Conservation (phyloP, 768 basidiomycete genomes). For the Coprinopsis strossmayeri region DNA sequence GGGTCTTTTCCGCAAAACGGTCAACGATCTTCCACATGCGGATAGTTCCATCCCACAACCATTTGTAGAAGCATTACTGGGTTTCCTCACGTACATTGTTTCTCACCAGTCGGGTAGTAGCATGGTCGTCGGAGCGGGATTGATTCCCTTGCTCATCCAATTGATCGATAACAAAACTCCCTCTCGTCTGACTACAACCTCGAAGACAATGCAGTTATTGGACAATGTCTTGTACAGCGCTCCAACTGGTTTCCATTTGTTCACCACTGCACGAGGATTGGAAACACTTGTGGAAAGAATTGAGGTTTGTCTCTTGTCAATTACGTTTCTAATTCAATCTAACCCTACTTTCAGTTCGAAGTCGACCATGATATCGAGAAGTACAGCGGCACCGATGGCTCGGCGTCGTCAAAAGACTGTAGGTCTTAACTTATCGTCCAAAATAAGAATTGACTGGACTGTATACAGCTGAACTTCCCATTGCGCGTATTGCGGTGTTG, state of each 20-base stretch:
- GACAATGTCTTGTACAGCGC: conserved; percentile 92
- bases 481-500: conserved; percentile 71
- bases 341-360: conserved; percentile 43
- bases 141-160: conserved; percentile 85
- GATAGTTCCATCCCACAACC: conserved; percentile 63
- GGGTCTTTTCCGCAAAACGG: conserved; percentile 79
- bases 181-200: conserved; percentile 66
- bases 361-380: conserved; percentile 60
- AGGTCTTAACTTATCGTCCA: conserved; percentile 10
- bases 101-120: conserved; percentile 81
- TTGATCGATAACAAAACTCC: conserved; percentile 74
- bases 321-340: conserved; percentile 1
- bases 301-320: conserved; percentile 48
- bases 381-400: conserved; percentile 26
- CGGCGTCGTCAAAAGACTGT: conserved; percentile 2
- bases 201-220: conserved; percentile 87
- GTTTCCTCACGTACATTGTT: conserved; percentile 83
- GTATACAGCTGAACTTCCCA: conserved; percentile 58
- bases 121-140: conserved; percentile 92
- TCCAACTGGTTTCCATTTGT: conserved; percentile 80
- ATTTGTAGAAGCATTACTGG: conserved; percentile 78
- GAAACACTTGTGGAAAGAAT: conserved; percentile 82
- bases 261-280: conserved; percentile 80
- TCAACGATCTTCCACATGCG: conserved; percentile 61
- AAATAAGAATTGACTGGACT: neutral